These are phyloP conservation scores for Papiliotrema laurentii DNA, from an alignment of 1,284 basidiomycete species.

Conservation along the genomic window DNA sequence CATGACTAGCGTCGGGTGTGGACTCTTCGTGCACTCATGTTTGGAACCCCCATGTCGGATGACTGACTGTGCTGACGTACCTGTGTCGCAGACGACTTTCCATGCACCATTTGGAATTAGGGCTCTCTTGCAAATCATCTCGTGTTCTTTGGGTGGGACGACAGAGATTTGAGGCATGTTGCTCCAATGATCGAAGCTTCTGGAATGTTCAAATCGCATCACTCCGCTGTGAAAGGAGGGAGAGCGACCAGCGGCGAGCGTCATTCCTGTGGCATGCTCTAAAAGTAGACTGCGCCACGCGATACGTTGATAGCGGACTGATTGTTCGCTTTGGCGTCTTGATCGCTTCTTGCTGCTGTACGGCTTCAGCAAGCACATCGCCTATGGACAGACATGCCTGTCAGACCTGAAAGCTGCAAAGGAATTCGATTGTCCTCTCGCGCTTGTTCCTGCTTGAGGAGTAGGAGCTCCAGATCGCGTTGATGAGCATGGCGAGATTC, in stretches of 20 bases:
- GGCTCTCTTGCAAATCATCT: constrained; percentile 22
- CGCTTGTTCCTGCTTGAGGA: constrained; percentile 58
- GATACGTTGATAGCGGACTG: constrained; percentile 38
- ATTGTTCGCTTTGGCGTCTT: constrained; percentile 68
- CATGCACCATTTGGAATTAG: no score
- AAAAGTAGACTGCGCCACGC: no score
- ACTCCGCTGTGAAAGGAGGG: no score
- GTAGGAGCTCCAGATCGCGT: constrained; percentile 58
- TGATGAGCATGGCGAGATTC: constrained; percentile 51
- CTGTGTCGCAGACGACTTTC: no score
- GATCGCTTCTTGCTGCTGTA: constrained; percentile 71
- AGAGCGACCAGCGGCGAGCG: no score
- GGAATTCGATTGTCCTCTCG: constrained; percentile 62
- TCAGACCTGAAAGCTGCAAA: constrained; percentile 53
- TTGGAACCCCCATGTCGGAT: no score
- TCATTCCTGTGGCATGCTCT: no score
- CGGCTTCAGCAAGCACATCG: constrained; percentile 37
- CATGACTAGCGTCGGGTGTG: no score
- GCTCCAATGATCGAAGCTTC: no score
- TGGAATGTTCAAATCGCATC: no score
- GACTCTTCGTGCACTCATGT: no score
- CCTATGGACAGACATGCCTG: constrained; percentile 9
- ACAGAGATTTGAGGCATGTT: background rate
- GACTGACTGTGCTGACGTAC: no score
- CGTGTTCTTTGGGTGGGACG: constrained; percentile 6